These are phyloP conservation scores for Geotrichum macrosporum DNA, from an alignment of 1,139 yeast species.

Conservation along the genomic window DNA sequence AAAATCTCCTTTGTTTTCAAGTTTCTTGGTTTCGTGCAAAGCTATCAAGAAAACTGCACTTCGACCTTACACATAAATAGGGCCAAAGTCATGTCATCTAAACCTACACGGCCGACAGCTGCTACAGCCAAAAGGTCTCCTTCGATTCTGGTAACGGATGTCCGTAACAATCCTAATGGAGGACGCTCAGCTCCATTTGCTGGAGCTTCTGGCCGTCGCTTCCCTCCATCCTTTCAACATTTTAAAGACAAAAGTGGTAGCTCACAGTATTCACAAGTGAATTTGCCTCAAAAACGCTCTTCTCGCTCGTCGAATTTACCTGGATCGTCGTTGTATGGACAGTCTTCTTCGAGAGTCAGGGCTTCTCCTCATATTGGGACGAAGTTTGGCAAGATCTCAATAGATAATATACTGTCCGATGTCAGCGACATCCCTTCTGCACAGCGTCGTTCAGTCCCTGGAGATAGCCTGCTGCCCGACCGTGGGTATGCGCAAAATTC, in stretches of 20 bases:
- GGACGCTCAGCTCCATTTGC: constrained; percentile 80
- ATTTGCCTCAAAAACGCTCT: background rate
- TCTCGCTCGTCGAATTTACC: background rate
- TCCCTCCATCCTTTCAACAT: background rate
- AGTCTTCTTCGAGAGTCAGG: background rate
- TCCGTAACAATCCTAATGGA: constrained; percentile 54
- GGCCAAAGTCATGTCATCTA: constrained; percentile 1
- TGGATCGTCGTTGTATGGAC: background rate
- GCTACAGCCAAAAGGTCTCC: constrained; percentile 88
- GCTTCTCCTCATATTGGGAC: background rate
- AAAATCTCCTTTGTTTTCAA: no score
- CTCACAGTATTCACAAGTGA: no score
- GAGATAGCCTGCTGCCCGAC: background rate
- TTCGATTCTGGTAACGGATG: constrained; percentile 86
- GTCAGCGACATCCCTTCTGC: constrained; percentile 86
- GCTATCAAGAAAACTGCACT: no score
- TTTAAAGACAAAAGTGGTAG: background rate
- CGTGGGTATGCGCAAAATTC: background rate
- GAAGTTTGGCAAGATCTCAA: constrained; percentile 33
- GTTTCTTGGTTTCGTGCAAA: background rate
- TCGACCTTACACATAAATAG: background rate
- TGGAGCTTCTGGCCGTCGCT: constrained; percentile 1
- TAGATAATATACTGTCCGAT: constrained; percentile 50
- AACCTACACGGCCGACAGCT: constrained; percentile 44
- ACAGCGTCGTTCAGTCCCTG: constrained; percentile 43